Conservation (phyloP, 192 early-diverging fungal species). For the Jimgerdemannia flammicorona region DNA sequence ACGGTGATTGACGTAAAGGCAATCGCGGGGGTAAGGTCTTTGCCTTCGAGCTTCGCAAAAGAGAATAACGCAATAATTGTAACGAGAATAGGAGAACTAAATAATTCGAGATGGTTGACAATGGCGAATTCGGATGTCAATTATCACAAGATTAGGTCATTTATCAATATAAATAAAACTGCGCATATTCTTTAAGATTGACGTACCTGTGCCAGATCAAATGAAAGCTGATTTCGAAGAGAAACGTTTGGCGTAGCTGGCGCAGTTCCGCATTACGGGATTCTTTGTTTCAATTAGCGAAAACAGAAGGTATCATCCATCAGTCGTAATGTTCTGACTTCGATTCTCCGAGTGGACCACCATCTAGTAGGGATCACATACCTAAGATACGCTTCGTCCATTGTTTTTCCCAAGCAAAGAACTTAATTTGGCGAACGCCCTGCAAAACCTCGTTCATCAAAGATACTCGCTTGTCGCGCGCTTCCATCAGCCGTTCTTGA, state of each 20-base stretch:
- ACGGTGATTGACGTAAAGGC: constrained; percentile 70
- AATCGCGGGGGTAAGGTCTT: constrained; percentile 55
- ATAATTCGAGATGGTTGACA: not conserved
- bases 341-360: not conserved
- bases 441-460: constrained; percentile 69
- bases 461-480: constrained; percentile 64
- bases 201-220: constrained; percentile 43
- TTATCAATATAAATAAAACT: constrained; percentile 18
- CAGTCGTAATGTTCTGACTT: too few relatives aligned
- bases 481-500: constrained; percentile 59
- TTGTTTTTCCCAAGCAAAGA: constrained; percentile 51
- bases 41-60: constrained; percentile 53
- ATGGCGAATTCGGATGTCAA: not conserved
- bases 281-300: not conserved
- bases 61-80: constrained; percentile 57
- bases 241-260: constrained; percentile 11
- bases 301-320: not conserved
- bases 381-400: constrained; percentile 26
- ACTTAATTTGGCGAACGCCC: constrained; percentile 60
- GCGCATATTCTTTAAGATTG: constrained; percentile 21
- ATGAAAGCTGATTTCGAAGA: constrained; percentile 22
- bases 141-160: not conserved
- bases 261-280: constrained; percentile 21
- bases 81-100: constrained; percentile 49
- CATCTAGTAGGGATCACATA: not conserved